Evolutionary conservation across 495 filamentous ascomycete genomes (phyloP), one percentile per base, ranked within the genome.

Genomic region (Recurvomyces mirabilis): DNA sequence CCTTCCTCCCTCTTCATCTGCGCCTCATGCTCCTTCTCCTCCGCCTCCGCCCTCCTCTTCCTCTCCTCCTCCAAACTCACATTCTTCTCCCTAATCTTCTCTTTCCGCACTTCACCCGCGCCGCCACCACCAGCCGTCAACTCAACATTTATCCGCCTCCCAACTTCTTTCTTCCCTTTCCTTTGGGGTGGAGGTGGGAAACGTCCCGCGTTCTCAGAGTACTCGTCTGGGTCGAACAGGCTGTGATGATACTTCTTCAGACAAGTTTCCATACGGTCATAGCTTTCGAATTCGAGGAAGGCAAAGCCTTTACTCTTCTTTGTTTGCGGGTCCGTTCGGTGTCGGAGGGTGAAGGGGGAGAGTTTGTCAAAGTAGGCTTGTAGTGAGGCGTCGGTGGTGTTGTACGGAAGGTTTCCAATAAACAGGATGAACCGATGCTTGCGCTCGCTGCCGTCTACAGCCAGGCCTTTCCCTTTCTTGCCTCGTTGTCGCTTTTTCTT

Each of bases 181-280:
- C 22, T 36, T 30, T 31, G 20, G 43, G 26, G 1, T 12, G 30
- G 39, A 21, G 18, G 10, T 9, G 14, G 18, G 5, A 22, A 13
- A 26, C 42, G 23, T 0, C 37, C 41, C 7, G 41, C 28, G 6
- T 41, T 24, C 39, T 38, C 24, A 10, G 14, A 12, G n/a, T 24
- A 19, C 18, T 51, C 41, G 1, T 25, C 50, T 18, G 54, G 54
- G 35, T 84, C 72, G 58, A 96, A 94, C 37, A 65, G 72, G 47
- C 77, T 82, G 63, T 94, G 87, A 64, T 98, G 89, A 60, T 86
- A 85, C 37, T 84, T 71, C 60, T 84, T 81, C 51, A 98, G 69
- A 55, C 85, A 93, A 36, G 84, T 88, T 71, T 93, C 82, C 87
- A 96, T 93, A 59, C 80, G 77, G 64, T 94, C 86, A 66, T 77